Conservation (phyloP, 1,284 basidiomycete genomes). For the Serendipita sp. region DNA sequence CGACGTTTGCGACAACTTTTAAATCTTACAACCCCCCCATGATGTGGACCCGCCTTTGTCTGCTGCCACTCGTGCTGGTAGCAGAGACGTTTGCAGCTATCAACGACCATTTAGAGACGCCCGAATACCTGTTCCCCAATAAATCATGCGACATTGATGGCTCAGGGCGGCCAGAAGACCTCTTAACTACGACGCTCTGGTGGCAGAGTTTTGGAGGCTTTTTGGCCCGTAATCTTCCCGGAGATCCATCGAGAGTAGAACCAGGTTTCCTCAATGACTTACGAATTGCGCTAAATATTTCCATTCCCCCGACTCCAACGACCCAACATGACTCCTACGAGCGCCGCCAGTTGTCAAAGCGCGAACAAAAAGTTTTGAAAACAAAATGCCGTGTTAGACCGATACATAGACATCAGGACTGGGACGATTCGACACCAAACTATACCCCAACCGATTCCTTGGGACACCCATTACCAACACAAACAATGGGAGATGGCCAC, state of each 20-base stretch:
- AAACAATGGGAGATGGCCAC: slow-evolving; percentile 2
- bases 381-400: slow-evolving; percentile 3
- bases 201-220: not conserved
- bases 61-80: not conserved
- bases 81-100: not conserved
- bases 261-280: not conserved
- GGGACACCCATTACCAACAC: not conserved
- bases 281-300: not conserved
- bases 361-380: not conserved
- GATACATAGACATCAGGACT: not conserved
- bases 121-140: not conserved
- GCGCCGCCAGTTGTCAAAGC: not conserved
- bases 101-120: not conserved
- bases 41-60: not conserved
- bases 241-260: not conserved
- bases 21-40: not conserved
- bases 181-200: not conserved
- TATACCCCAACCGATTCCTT: slow-evolving; percentile 6
- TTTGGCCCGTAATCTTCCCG: not conserved
- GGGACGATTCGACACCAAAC: not conserved
- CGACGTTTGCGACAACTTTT: not conserved
- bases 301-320: not conserved
- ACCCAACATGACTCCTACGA: not conserved
- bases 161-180: not conserved
- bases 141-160: not conserved